Percentiles rank a stretch among this genome's conserved stretches.
Conservation (phyloP, 139 green algal species). For the Picochlorum costavermella region DNA sequence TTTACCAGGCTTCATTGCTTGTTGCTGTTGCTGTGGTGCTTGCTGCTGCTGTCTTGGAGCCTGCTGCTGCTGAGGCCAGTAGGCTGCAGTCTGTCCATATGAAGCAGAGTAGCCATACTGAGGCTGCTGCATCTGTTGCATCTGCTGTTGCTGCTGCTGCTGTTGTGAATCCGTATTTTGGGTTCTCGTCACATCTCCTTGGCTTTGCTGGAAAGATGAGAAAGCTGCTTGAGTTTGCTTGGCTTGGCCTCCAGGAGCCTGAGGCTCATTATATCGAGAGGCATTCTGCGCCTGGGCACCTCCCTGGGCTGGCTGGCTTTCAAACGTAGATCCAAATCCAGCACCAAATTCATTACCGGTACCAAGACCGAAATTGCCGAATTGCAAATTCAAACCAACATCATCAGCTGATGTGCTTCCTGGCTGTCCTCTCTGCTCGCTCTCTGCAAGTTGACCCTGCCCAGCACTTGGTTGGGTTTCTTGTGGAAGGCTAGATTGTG, state of each 20-base stretch:
- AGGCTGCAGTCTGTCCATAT: not conserved
- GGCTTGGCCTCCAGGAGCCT: constrained; percentile 8
- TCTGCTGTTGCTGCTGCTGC: constrained; percentile 9
- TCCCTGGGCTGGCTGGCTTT: not conserved
- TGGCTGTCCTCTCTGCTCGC: constrained; percentile 3
- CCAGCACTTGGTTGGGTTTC: constrained; percentile 5
- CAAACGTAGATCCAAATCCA: constrained; percentile 10
- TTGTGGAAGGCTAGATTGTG: constrained; percentile 1
- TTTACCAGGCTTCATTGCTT: not conserved
- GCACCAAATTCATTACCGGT: constrained; percentile 18
- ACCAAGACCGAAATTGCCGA: constrained; percentile 36
- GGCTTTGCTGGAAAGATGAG: not conserved
- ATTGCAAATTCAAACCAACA: constrained; percentile 36
- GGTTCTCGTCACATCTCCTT: not conserved
- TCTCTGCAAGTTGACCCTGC: constrained; percentile 15
- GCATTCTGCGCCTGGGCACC: constrained; percentile 17
- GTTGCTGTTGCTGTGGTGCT: not conserved
- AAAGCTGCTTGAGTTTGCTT: not conserved
- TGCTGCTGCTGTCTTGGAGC: constrained; percentile 12
- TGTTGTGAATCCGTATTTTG: constrained; percentile 8
- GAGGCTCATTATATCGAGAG: constrained; percentile 9
- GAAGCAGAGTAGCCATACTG: not conserved
- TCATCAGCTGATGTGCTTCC: constrained; percentile 6
- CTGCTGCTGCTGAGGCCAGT: not conserved
- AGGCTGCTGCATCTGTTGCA: constrained; percentile 4